A percentile compares a stretch with the other conserved stretches of the same genome.
These are phyloP conservation scores for Paraglomus brasilianum DNA, from an alignment of 192 early-diverging fungal species.

Conservation along the genomic window DNA sequence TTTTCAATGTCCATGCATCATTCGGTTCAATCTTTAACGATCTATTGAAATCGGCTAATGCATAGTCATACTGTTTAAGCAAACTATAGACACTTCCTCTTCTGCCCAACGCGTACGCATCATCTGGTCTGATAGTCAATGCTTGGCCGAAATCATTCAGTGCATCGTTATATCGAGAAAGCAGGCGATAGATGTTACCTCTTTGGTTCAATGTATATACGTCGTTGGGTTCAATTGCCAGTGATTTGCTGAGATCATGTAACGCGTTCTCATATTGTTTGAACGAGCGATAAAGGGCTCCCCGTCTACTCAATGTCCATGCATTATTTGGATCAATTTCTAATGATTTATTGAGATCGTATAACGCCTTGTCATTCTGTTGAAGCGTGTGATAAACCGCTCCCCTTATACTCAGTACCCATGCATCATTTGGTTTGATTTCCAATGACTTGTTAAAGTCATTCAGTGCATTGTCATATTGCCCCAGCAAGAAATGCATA, in stretches of 20 bases:
- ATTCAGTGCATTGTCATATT: neutral
- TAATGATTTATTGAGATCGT: conserved; percentile 2
- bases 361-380: neutral
- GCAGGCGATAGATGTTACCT: conserved; percentile 1
- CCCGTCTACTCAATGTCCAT: neutral
- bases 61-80: neutral
- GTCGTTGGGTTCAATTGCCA: conserved; percentile 5
- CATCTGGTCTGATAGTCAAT: neutral
- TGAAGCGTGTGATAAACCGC: neutral
- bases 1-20: neutral
- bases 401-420: neutral
- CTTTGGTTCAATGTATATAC: neutral
- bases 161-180: conserved; percentile 9
- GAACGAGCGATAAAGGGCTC: neutral
- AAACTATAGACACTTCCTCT: neutral
- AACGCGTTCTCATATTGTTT: conserved; percentile 11
- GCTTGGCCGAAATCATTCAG: neutral
- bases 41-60: neutral
- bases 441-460: neutral
- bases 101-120: neutral
- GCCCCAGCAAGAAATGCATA: neutral
- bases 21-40: neutral
- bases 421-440: neutral
- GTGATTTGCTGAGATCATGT: neutral
- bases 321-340: conserved; percentile 13